phyloP scores from a whole-genome alignment of 2,329 filamentous ascomycete genomes.

The Fusarium subglutinans region DNA sequence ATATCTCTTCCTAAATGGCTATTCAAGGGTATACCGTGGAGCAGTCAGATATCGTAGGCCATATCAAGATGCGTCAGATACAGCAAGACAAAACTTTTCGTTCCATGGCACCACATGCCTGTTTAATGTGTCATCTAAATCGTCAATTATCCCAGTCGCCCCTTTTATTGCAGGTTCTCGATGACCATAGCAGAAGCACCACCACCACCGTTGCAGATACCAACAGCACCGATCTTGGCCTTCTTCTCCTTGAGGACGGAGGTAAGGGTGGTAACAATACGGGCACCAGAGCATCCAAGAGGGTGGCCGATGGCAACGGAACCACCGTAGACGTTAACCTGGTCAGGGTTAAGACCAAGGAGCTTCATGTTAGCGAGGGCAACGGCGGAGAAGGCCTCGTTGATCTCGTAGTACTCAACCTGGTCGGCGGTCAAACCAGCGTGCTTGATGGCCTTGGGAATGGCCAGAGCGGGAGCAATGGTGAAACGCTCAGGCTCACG shows the following conservation, averaged over 20 bases:
- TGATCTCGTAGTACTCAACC: conserved; percentile 97
- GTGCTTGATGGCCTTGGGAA: conserved; percentile 97
- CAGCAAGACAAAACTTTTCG: conserved; percentile 34
- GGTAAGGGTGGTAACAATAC: conserved; percentile 90
- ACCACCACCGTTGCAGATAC: conserved; percentile 98
- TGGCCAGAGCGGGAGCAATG: conserved; percentile 89
- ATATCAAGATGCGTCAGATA: conserved; percentile 27
- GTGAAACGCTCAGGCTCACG: conserved; percentile 95
- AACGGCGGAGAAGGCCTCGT: conserved; percentile 98
- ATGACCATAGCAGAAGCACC: conserved; percentile 94
- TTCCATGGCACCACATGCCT: conserved; percentile 26
- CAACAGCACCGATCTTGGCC: conserved; percentile 91
- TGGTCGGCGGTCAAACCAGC: conserved; percentile 80
- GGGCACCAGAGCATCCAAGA: conserved; percentile 90
- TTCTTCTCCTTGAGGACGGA: conserved; percentile 90
- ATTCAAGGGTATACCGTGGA: conserved; percentile 28
- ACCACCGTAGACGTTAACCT: conserved; percentile 95
- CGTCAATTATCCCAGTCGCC: conserved; percentile 26
- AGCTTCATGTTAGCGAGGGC: conserved; percentile 97
- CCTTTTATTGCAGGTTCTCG: conserved; percentile 71
- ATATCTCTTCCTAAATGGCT: conserved; percentile 26
- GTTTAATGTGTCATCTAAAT: conserved; percentile 37
- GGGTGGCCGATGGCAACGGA: conserved; percentile 96
- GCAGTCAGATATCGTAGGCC: conserved; percentile 29
- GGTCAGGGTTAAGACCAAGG: conserved; percentile 79